These are phyloP conservation scores for Torulaspora indica DNA, from an alignment of 805 yeast genomes.

Conservation along the genomic window DNA sequence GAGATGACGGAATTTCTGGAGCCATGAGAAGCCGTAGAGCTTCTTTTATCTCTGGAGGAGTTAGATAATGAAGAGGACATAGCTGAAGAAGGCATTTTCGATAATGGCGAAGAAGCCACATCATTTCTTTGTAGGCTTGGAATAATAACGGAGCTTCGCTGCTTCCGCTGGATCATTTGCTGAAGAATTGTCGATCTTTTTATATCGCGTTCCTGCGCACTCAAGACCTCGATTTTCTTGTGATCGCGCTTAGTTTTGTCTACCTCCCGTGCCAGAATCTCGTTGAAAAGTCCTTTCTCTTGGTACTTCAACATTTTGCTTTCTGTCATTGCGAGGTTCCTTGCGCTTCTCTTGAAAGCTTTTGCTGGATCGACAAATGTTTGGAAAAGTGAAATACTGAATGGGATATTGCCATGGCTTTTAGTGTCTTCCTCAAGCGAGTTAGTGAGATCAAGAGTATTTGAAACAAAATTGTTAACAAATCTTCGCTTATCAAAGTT, in stretches of 20 bases:
- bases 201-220: conserved; percentile 37
- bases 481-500: conserved; percentile 84
- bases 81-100: conserved; percentile 3
- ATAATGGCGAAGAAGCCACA: background rate
- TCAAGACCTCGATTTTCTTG: conserved; percentile 40
- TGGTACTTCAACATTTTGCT: conserved; percentile 38
- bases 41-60: conserved; percentile 23
- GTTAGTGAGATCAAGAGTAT: conserved; percentile 45
- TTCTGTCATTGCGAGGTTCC: conserved; percentile 45
- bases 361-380: conserved; percentile 33
- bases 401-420: conserved; percentile 4
- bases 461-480: conserved; percentile 55
- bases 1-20: conserved; percentile 24
- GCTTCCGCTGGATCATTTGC: conserved; percentile 25
- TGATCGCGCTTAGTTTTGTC: conserved; percentile 51
- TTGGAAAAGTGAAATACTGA: conserved; percentile 24
- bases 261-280: conserved; percentile 45
- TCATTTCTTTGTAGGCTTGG: conserved; percentile 9
- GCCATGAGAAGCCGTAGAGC: conserved; percentile 21
- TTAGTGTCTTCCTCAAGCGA: conserved; percentile 11
- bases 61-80: conserved; percentile 6
- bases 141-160: conserved; percentile 18
- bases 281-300: conserved; percentile 42
- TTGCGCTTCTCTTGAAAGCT: conserved; percentile 25
- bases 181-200: conserved; percentile 34